These are phyloP conservation scores for Penicillium egyptiacum DNA, from an alignment of 495 filamentous ascomycete species.

Conservation along the genomic window DNA sequence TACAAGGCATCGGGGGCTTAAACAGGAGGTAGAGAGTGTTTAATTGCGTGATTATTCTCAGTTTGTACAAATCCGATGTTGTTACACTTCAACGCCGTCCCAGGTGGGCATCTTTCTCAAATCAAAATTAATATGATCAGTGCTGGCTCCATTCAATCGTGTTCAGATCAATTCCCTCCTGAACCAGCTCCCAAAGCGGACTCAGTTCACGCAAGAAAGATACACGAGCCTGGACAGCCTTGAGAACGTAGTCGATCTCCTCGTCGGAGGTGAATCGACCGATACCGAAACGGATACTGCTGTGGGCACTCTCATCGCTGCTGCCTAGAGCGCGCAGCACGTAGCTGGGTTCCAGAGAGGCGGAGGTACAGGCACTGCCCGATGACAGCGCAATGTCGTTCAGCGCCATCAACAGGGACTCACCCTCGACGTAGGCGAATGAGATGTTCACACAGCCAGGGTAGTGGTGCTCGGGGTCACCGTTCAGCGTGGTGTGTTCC, in stretches of 20 bases:
- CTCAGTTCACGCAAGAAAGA: conserved; percentile 92
- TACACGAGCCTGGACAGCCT: conserved; percentile 87
- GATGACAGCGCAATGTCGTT: conserved; percentile 98
- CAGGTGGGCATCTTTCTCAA: conserved; percentile 26
- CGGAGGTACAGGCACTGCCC: conserved; percentile 94
- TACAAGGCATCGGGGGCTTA: background rate
- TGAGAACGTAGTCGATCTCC: conserved; percentile 97
- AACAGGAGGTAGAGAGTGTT: background rate
- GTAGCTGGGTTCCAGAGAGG: conserved; percentile 93
- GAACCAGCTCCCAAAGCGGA: conserved; percentile 96
- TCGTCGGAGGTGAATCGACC: conserved; percentile 92
- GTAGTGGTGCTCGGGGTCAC: conserved; percentile 79
- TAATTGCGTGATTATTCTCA: conserved; percentile 26
- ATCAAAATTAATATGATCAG: conserved; percentile 26
- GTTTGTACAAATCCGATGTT: conserved; percentile 32
- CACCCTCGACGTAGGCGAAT: conserved; percentile 96
- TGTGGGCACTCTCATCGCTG: conserved; percentile 96
- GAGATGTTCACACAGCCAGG: conserved; percentile 98
- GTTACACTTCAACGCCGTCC: conserved; percentile 39
- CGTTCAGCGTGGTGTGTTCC: conserved; percentile 91
- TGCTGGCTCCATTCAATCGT: conserved; percentile 97
- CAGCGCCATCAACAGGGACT: conserved; percentile 95
- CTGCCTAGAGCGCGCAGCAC: conserved; percentile 90
- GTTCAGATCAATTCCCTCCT: conserved; percentile 92
- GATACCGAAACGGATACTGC: conserved; percentile 96